A percentile compares a stretch with the other conserved stretches of the same genome.
Evolutionary conservation across 2,329 filamentous ascomycete species (phyloP).

Genomic region (Penicillium sclerotigenum): DNA sequence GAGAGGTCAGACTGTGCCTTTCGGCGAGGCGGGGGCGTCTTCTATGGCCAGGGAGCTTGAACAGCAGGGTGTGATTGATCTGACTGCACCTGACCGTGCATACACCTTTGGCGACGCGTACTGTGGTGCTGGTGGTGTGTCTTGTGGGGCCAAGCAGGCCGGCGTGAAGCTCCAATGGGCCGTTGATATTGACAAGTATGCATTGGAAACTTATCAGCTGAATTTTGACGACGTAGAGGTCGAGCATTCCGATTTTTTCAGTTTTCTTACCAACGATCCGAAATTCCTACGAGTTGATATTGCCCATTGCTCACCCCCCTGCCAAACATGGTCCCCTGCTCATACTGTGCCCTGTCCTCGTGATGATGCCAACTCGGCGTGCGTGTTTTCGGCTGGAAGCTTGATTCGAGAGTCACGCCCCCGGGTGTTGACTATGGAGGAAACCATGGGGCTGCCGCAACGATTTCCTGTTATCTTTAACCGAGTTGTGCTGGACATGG

Average conservation of each 20-base stretch:
- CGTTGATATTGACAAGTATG: slow-evolving; percentile 60
- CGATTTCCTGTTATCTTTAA: slow-evolving; percentile 57
- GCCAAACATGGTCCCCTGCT: slow-evolving; percentile 70
- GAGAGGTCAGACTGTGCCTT: slow-evolving; percentile 32
- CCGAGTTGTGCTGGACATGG: slow-evolving; percentile 61
- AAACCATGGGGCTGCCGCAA: slow-evolving; percentile 67
- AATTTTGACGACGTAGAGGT: slow-evolving; percentile 53
- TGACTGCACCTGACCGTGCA: slow-evolving; percentile 26
- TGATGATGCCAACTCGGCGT: slow-evolving; percentile 66
- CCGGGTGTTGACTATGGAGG: slow-evolving; percentile 71
- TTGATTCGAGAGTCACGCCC: slow-evolving; percentile 61
- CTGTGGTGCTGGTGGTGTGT: slow-evolving; percentile 69
- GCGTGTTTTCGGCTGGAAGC: slow-evolving; percentile 47
- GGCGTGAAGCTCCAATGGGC: slow-evolving; percentile 61
- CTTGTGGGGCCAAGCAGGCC: slow-evolving; percentile 58
- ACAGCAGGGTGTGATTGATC: slow-evolving; percentile 17
- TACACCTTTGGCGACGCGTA: slow-evolving; percentile 72
- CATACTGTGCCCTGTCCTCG: slow-evolving; percentile 59
- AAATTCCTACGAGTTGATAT: slow-evolving; percentile 57
- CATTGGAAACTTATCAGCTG: slow-evolving; percentile 55
- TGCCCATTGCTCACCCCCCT: slow-evolving; percentile 72
- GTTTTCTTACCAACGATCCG: slow-evolving; percentile 35
- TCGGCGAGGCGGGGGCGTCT: slow-evolving; percentile 24
- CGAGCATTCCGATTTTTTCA: slow-evolving; percentile 46
- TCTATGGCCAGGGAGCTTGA: slow-evolving; percentile 1